phyloP scores from a whole-genome alignment of 306 rosid species.

The Gastrolobium villosum region DNA sequence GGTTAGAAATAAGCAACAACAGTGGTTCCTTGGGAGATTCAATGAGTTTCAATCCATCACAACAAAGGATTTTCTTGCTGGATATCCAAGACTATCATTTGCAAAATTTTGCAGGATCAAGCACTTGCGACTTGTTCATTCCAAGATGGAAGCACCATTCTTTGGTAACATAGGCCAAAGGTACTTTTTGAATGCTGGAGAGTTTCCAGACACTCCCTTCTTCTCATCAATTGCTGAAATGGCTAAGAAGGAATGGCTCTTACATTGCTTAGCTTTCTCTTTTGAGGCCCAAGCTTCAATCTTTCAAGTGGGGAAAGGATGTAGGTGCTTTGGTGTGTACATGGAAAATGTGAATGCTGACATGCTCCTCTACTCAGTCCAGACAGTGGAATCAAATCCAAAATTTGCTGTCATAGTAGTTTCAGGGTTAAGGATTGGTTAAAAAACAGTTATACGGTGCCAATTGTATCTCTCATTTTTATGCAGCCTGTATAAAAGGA shows the following conservation, averaged over 20 bases:
- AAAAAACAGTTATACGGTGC: conserved; percentile 66
- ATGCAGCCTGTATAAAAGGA: conserved; percentile 36
- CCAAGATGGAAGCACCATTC: conserved; percentile 66
- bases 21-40: conserved; percentile 59
- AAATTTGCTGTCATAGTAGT: conserved; percentile 65
- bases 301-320: conserved; percentile 67
- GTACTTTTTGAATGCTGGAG: conserved; percentile 56
- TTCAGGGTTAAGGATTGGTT: conserved; percentile 73
- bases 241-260: conserved; percentile 79
- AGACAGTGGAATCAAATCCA: conserved; percentile 49
- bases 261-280: conserved; percentile 51
- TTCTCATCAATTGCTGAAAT: conserved; percentile 67
- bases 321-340: conserved; percentile 70
- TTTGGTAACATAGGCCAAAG: conserved; percentile 63
- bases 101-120: conserved; percentile 67
- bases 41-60: conserved; percentile 62
- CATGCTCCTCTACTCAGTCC: not conserved
- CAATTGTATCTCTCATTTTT: conserved; percentile 69
- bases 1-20: conserved; percentile 45
- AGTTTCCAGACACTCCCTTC: conserved; percentile 53
- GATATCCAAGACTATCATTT: conserved; percentile 60
- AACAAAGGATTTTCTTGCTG: conserved; percentile 54
- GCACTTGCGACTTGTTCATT: conserved; percentile 65
- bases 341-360: conserved; percentile 71
- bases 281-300: conserved; percentile 58